These are phyloP conservation scores for Thermothielavioides terrestris DNA, from an alignment of 495 filamentous ascomycete genomes.

Conservation along the genomic window DNA sequence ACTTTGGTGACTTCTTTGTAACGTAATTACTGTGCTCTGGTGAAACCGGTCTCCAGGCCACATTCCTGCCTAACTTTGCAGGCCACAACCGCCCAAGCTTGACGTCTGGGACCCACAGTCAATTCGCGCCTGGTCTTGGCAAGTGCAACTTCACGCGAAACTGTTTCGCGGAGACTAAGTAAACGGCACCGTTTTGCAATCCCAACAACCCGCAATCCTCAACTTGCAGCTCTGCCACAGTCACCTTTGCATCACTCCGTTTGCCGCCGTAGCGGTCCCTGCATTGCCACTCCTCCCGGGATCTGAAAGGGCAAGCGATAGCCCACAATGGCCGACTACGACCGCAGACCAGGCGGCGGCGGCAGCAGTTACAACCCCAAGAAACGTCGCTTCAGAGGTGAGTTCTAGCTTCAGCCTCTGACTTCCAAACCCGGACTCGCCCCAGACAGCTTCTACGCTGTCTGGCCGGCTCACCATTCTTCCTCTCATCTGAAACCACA, in stretches of 20 bases:
- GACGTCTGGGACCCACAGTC: not conserved
- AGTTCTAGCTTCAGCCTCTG: constrained; percentile 6
- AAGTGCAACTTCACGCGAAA: constrained; percentile 2
- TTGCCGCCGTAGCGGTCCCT: not conserved
- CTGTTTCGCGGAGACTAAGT: not conserved
- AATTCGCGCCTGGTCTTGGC: constrained; percentile 8
- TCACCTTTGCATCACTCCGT: not conserved
- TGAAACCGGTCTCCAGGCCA: no score
- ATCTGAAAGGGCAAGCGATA: not conserved
- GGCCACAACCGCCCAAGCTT: not conserved
- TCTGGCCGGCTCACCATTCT: no score
- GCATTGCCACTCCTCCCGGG: not conserved
- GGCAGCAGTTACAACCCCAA: constrained; percentile 57
- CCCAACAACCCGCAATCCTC: not conserved
- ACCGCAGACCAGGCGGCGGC: constrained; percentile 50
- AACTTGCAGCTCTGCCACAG: not conserved
- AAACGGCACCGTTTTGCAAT: not conserved
- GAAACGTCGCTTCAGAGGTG: constrained; percentile 46
- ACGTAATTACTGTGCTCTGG: no score
- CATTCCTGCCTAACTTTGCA: constrained; percentile 2
- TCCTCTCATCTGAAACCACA: not conserved
- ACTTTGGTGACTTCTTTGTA: no score
- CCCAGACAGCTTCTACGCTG: no score
- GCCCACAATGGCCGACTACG: constrained; percentile 61
- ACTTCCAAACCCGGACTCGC: not conserved